Base-by-base conservation (phyloP, 805 yeast species). In the Candida jianshihensis region DNA sequence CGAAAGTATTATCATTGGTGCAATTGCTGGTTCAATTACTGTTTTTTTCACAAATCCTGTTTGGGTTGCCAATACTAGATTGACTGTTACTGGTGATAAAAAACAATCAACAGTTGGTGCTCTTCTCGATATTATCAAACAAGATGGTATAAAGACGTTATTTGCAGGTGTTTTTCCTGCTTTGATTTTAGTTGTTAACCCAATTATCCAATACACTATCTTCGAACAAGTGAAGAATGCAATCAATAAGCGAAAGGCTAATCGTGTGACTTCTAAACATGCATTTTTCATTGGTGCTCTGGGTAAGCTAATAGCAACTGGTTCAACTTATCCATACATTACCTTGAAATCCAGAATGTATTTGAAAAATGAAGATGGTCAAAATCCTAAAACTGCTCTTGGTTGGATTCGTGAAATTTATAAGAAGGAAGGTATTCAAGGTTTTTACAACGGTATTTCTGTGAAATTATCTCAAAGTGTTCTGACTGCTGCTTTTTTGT, bases 1-100 rank as follows among this genome's bases (percentile, higher is more conserved):
- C 5, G 56, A 51, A 33, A 49, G 54, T 33, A 49, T 51, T n/a
- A 2, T 42, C 9, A 48, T 48, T 6, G 56, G 97, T 19, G 81
- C 92, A 1, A 68, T 85, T 51, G 95, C 96, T 2, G 96, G 97
- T 0, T 73, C 88, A 9, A 73, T 87, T 26, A 87, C 96, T 4
- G 83, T 88, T 34, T 64, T 83, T 16, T 70, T 79, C 10, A 79
- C 95, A 11, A 88, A 88, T 57, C 97, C 97, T 18, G 77, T 86
- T 47, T 88, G 97, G 97, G 95, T 88, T 30, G 92, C 94, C 31
- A 88, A 88, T 56, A 88, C 97, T 3, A 72, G 96, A 53, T 77
- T 81, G 73, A 84, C 94, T 48, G 87, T 89, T 15, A 46, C 49
- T 13, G 54, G 50, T 31, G 41, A 37, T 22, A 34, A 43, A 35